These are phyloP conservation scores for Remersonia thermophila DNA, from an alignment of 2,329 filamentous ascomycete species.

Conservation along the genomic window DNA sequence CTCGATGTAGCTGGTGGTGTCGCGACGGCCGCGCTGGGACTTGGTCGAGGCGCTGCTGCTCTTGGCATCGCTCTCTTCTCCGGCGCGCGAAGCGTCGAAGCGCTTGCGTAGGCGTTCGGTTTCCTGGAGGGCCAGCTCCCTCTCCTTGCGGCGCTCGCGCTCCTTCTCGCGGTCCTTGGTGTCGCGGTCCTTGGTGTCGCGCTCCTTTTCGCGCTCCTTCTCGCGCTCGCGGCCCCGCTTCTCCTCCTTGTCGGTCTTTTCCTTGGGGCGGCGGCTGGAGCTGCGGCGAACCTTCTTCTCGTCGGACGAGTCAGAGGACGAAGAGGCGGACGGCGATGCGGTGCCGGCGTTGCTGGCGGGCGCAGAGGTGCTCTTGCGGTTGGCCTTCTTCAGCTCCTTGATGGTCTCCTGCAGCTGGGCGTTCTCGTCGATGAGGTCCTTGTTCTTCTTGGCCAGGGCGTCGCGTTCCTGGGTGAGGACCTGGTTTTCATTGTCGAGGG, in stretches of 20 bases:
- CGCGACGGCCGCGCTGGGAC: conserved; percentile 14
- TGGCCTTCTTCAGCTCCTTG: conserved; percentile 17
- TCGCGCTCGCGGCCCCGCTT: conserved; percentile 14
- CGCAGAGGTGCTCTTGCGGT: conserved; percentile 14
- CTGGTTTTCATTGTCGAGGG: conserved; percentile 17
- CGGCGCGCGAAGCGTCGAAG: conserved; percentile 16
- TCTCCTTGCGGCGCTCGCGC: conserved; percentile 10
- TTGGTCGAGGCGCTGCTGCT: conserved; percentile 16
- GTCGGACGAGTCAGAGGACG: conserved; percentile 10
- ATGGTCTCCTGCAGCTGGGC: conserved; percentile 12
- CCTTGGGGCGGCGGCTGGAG: conserved; percentile 16
- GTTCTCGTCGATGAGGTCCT: conserved; percentile 15
- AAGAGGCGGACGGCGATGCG: conserved; percentile 3
- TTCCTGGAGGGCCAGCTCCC: conserved; percentile 10
- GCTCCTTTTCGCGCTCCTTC: conserved; percentile 10
- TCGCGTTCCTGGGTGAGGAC: conserved; percentile 19
- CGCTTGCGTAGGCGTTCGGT: conserved; percentile 20
- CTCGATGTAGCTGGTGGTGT: conserved; percentile 19
- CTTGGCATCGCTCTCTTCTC: conserved; percentile 19
- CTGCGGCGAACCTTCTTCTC: conserved; percentile 19
- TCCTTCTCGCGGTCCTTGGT: conserved; percentile 9
- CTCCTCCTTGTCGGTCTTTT: conserved; percentile 17
- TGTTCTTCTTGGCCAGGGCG: conserved; percentile 14
- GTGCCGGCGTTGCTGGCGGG: neutral
- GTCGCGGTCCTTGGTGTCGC: conserved; percentile 6